Conservation (phyloP, 306 rosid species). For the Parietaria judaica region DNA sequence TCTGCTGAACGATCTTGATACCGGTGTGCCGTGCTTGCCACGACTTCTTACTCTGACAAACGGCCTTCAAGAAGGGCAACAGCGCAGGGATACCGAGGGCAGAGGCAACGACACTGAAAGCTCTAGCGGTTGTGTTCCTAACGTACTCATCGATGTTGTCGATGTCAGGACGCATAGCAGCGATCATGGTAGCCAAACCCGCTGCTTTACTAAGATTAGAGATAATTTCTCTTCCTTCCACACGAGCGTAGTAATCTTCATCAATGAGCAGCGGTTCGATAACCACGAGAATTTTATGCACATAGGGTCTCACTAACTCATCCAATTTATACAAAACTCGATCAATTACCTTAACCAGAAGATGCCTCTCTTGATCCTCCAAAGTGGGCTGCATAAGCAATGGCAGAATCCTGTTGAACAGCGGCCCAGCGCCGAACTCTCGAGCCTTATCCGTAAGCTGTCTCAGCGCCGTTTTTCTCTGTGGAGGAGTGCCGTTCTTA, state of each 20-base stretch:
- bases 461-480: slow-evolving; percentile 63
- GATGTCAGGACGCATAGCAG: slow-evolving; percentile 98
- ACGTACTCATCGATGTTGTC: slow-evolving; percentile 92
- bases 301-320: slow-evolving; percentile 88
- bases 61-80: slow-evolving; percentile 87
- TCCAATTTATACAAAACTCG: slow-evolving; percentile 90
- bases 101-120: slow-evolving; percentile 94
- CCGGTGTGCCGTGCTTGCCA: slow-evolving; percentile 99
- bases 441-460: slow-evolving; percentile 78
- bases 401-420: slow-evolving; percentile 64
- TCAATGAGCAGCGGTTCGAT: slow-evolving; percentile 92
- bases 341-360: slow-evolving; percentile 74
- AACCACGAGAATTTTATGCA: slow-evolving; percentile 94
- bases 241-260: slow-evolving; percentile 96
- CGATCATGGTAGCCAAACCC: slow-evolving; percentile 97
- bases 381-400: slow-evolving; percentile 74
- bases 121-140: slow-evolving; percentile 91
- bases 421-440: slow-evolving; percentile 70
- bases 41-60: slow-evolving; percentile 95
- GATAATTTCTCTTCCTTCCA: slow-evolving; percentile 88
- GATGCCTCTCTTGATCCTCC: slow-evolving; percentile 81
- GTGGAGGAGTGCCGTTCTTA: slow-evolving; percentile 71
- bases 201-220: slow-evolving; percentile 98
- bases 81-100: slow-evolving; percentile 95
- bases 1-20: slow-evolving; percentile 95